phyloP scores from a whole-genome alignment of 75 land plant genomes.

The Selaginella moellendorffii region DNA sequence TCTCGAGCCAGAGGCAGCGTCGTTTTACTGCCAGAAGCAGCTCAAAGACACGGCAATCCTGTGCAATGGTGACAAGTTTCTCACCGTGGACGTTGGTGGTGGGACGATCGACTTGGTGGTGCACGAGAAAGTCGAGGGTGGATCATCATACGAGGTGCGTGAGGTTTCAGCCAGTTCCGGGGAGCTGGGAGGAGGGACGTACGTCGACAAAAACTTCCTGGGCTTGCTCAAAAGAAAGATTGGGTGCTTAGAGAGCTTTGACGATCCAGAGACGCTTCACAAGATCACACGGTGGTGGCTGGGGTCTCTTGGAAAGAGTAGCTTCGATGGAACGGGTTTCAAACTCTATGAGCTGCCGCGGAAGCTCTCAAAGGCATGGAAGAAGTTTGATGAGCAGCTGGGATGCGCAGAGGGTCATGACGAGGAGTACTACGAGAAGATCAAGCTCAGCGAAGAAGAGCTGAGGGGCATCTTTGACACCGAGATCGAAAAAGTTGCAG shows the following conservation, averaged over 20 bases:
- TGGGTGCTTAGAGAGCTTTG: no score
- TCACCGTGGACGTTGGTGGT: conserved; percentile 24
- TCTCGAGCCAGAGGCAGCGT: no score
- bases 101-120: conserved; percentile 25
- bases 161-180: background rate
- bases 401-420: no score
- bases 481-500: background rate
- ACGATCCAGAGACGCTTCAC: background rate
- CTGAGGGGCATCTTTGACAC: background rate
- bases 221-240: no score
- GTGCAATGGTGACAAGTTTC: conserved; percentile 14
- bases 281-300: background rate
- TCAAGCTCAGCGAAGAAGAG: background rate
- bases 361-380: no score
- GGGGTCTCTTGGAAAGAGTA: background rate
- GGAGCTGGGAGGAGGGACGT: no score
- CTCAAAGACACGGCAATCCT: background rate
- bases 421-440: background rate
- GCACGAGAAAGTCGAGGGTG: conserved; percentile 4
- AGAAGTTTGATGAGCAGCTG: no score
- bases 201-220: no score
- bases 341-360: background rate
- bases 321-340: background rate
- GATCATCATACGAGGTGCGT: background rate
- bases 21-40: conserved; percentile 15